These are phyloP conservation scores for Claviceps sp. DNA, from an alignment of 2,329 filamentous ascomycete genomes.

Conservation along the genomic window DNA sequence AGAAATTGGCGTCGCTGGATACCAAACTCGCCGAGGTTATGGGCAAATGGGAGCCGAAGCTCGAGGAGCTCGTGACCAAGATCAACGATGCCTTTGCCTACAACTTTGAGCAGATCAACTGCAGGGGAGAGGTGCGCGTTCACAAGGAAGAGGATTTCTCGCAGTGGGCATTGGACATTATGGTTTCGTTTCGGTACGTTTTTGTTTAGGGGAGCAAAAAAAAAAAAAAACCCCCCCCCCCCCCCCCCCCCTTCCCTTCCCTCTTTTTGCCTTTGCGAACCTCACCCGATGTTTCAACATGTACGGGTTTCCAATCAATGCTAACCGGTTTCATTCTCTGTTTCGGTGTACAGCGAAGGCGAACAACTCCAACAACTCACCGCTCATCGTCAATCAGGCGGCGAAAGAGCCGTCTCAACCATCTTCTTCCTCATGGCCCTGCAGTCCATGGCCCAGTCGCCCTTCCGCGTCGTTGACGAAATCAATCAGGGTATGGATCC, in stretches of 20 bases:
- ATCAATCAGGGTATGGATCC: constrained; percentile 99
- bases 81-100: constrained; percentile 87
- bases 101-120: constrained; percentile 89
- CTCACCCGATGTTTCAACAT: neutral
- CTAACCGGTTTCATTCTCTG: neutral
- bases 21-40: constrained; percentile 52
- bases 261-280: neutral
- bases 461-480: constrained; percentile 96
- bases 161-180: constrained; percentile 84
- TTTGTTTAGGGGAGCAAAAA: neutral
- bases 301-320: neutral
- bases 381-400: constrained; percentile 87
- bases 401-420: constrained; percentile 89
- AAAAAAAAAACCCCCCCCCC: neutral
- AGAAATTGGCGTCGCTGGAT: constrained; percentile 40
- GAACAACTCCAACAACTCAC: constrained; percentile 77
- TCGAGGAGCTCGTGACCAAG: constrained; percentile 62
- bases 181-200: constrained; percentile 79
- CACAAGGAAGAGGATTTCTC: constrained; percentile 91
- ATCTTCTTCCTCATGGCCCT: constrained; percentile 99
- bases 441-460: constrained; percentile 82
- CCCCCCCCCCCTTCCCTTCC: neutral
- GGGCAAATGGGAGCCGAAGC: constrained; percentile 64
- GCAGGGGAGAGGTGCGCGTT: constrained; percentile 78
- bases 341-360: constrained; percentile 42